A percentile compares a stretch with the other conserved stretches of the same genome.
These are phyloP conservation scores for Colletotrichum salicis DNA, from an alignment of 2,329 filamentous ascomycete species.

Conservation along the genomic window DNA sequence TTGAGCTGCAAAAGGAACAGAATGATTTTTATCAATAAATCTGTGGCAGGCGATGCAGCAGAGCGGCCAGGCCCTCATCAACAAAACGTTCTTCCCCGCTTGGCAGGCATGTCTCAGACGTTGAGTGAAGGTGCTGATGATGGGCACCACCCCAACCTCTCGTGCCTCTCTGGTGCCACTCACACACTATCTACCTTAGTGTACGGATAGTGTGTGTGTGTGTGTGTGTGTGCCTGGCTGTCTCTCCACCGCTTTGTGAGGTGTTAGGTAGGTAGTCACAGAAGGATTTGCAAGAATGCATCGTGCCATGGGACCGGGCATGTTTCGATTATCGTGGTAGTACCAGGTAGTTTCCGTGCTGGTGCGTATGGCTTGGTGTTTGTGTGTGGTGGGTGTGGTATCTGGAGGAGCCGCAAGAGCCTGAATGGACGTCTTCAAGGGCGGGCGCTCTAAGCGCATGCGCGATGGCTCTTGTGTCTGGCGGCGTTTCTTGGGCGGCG, in stretches of 20 bases:
- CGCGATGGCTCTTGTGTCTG: background rate
- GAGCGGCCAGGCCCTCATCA: constrained; percentile 1
- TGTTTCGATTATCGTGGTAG: background rate
- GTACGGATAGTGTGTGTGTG: background rate
- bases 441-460: background rate
- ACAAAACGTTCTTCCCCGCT: constrained; percentile 6
- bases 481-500: background rate
- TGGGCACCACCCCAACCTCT: constrained; percentile 11
- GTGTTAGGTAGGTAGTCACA: background rate
- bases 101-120: constrained; percentile 27
- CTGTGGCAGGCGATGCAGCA: background rate
- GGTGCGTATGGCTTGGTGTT: background rate
- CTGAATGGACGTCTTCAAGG: background rate
- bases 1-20: background rate
- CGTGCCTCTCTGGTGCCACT: constrained; percentile 8
- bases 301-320: background rate
- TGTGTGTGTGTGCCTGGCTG: background rate
- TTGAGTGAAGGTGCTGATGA: constrained; percentile 21
- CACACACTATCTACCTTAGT: background rate
- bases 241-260: constrained; percentile 17
- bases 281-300: background rate
- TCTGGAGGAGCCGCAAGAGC: constrained; percentile 1
- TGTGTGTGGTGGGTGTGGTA: background rate
- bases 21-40: background rate
- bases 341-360: background rate